Evolutionary conservation across 108 stramenopile species (phyloP), one percentile per base, ranked within the genome.

Genomic region (Cylindrotheca fusiformis): DNA sequence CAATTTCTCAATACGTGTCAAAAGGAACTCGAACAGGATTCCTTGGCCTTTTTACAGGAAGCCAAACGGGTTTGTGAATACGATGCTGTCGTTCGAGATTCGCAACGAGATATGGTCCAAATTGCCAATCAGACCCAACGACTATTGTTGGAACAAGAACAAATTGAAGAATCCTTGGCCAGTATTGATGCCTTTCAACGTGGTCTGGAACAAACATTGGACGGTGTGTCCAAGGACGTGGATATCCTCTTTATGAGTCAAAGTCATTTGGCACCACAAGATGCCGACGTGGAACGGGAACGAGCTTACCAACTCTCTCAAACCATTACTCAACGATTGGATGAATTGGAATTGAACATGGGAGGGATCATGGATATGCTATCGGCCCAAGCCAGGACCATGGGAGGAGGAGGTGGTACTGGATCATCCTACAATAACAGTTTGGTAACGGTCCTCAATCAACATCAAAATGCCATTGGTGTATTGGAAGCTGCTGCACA

Each of bases 1-100:
- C 81, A 92, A 76, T 88, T 87, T 28, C 26, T 92, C 58, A 92
- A 92, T 60, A 65, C 71, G 6, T 88, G 88, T 62, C 85, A 86
- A 69, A 65, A 77, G 29, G 85, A 92, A 65, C 75, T 92, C 21
- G 87, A 88, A 68, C 62, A 78, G 27, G 87, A 88, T 67, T 64
- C 90, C 4, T 51, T 85, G 41, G 54, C 74, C 17, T 91, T 82
- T 60, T 50, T 79, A 17, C 68, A 74, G 17, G 81, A 92, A 71
- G 90, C 90, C n/a, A 81, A 78, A 31, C 87, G 90, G 32, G 82
- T 92, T 20, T 78, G 85, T 29, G 75, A 86, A 45, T 88, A 87
- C 55, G 90, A 92, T 58, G 81, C 85, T 28, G 64, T 83, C 8
- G 58, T 92, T n/a, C 81, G 90, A 20, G 87, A 88, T 51, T 69